phyloP scores from a whole-genome alignment of 2,329 filamentous ascomycete genomes.

The Sporothrix euskadiensis region DNA sequence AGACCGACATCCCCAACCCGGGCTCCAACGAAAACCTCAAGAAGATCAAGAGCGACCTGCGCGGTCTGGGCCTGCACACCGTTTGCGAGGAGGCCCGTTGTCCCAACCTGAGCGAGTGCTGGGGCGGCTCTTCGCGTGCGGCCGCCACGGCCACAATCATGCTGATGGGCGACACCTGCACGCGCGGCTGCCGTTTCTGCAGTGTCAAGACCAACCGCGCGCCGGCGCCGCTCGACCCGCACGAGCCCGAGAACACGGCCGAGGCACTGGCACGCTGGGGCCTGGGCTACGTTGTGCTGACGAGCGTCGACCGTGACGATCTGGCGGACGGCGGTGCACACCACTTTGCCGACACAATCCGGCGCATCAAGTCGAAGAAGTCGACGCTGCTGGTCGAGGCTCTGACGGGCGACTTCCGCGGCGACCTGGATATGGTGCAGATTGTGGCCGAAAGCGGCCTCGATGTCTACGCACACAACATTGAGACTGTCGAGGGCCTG shows the following conservation, averaged over 20 bases:
- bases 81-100: constrained; percentile 97
- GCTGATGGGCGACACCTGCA: constrained; percentile 99
- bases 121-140: constrained; percentile 86
- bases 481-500: constrained; percentile 90
- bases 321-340: constrained; percentile 81
- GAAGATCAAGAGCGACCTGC: constrained; percentile 89
- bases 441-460: constrained; percentile 83
- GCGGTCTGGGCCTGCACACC: constrained; percentile 86
- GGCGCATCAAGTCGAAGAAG: constrained; percentile 85
- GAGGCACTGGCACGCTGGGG: constrained; percentile 93
- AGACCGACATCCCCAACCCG: constrained; percentile 78
- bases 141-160: constrained; percentile 97
- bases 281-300: constrained; percentile 92
- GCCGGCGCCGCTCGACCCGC: constrained; percentile 80
- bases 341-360: constrained; percentile 92
- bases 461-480: constrained; percentile 95
- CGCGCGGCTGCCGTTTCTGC: constrained; percentile 93
- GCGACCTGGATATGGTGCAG: constrained; percentile 82
- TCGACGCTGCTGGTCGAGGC: constrained; percentile 78
- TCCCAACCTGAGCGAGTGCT: constrained; percentile 97
- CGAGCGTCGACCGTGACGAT: constrained; percentile 91
- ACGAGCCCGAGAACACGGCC: constrained; percentile 95
- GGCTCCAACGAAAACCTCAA: constrained; percentile 80
- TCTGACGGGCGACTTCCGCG: constrained; percentile 82
- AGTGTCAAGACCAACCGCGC: constrained; percentile 84